Percentiles rank a stretch among this genome's conserved stretches.
phyloP scores from a whole-genome alignment of 2,329 filamentous ascomycete species.

The Aspergillus sp. region DNA sequence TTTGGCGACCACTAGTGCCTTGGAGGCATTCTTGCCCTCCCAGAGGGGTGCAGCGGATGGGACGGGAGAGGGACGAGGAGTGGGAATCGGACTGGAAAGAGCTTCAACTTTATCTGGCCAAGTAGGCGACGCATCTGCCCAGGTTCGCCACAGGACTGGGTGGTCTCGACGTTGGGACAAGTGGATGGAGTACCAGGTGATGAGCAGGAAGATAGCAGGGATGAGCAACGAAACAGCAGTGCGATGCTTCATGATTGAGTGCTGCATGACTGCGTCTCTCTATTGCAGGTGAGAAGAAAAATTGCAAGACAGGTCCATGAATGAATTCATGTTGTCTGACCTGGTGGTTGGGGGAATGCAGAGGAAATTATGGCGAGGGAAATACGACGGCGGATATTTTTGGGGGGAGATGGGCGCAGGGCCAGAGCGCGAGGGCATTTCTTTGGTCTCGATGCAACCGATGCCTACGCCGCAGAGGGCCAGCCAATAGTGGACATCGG shows the following conservation, averaged over 20 bases:
- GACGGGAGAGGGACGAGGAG: not conserved
- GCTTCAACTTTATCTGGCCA: not conserved
- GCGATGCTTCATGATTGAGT: not conserved
- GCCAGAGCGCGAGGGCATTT: too few relatives aligned
- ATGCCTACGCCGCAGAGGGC: too few relatives aligned
- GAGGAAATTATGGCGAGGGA: too few relatives aligned
- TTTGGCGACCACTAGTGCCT: constrained; percentile 7
- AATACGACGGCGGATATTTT: too few relatives aligned
- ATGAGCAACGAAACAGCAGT: not conserved
- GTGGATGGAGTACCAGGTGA: not conserved
- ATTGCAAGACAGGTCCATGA: not conserved
- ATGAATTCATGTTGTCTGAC: too few relatives aligned
- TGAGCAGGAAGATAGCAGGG: not conserved
- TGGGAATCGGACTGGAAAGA: too few relatives aligned
- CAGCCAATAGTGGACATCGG: too few relatives aligned
- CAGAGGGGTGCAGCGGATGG: not conserved
- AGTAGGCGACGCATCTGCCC: not conserved
- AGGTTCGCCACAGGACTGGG: not conserved
- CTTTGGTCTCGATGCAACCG: too few relatives aligned
- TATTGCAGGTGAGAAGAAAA: not conserved
- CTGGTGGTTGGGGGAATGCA: too few relatives aligned
- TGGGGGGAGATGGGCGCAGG: too few relatives aligned
- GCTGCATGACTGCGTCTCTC: not conserved
- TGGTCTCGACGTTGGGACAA: not conserved
- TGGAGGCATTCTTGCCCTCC: not conserved